Evolutionary conservation across 73 alveolate species (phyloP).

Genomic region (Paramecium pentaurelia): DNA sequence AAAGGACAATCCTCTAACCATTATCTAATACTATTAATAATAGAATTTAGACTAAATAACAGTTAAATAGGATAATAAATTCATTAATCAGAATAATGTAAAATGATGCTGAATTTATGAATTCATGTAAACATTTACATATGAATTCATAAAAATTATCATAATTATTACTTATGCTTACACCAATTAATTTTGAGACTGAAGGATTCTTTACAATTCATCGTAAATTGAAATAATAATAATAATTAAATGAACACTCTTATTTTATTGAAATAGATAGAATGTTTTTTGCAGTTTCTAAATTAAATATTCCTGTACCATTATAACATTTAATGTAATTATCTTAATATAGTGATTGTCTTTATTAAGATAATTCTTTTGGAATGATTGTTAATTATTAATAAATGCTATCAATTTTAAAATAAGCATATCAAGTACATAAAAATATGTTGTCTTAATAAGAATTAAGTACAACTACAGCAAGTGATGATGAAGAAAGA

Average conservation of each 20-base stretch:
- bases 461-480: conserved; percentile 50
- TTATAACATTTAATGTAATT: neutral
- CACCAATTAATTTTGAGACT: neutral
- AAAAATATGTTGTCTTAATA: conserved; percentile 24
- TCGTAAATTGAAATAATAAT: neutral
- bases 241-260: neutral
- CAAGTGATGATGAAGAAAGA: conserved; percentile 48
- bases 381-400: conserved; percentile 25
- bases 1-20: neutral
- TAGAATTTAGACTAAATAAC: neutral
- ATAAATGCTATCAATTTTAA: neutral
- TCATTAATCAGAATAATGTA: neutral
- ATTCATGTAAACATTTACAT: neutral
- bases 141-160: neutral
- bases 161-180: neutral
- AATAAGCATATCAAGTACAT: neutral
- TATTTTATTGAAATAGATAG: conserved; percentile 29
- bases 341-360: neutral
- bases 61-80: neutral
- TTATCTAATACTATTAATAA: neutral
- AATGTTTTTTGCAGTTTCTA: conserved; percentile 2
- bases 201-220: conserved; percentile 23
- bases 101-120: conserved; percentile 6
- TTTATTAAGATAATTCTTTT: neutral
- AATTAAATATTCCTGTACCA: neutral